Base-by-base conservation (phyloP, 345 rosid species). In the Orychophragmus violaceus region DNA sequence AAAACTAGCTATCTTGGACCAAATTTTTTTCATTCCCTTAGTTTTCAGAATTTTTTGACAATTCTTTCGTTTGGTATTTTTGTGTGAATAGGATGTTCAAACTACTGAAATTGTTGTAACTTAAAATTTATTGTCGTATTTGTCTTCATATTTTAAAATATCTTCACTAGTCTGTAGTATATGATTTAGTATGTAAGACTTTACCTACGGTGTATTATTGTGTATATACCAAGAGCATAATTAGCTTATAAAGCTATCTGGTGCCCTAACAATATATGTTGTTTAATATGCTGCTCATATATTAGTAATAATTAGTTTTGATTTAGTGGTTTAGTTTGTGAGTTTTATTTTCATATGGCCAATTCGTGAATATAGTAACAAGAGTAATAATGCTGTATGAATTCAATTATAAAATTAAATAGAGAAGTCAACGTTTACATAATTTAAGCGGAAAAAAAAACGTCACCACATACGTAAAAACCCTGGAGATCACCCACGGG, bases 401-500 rank as follows among this genome's bases (percentile, higher is more conserved):
- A 52, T 12, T 64, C 19, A 12, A 18, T 4, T 52, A 52, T 37
- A 19, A 6, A 66, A 55, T 9, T 42, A 54, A 19, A 54, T 2
- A 69, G 8, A 69, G 8, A 69, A 59, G 51, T 69, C 66, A 69
- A 39, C 52, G 51, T 50, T 25, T 36, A 59, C 59, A 59, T 50
- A 37, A n/a, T 59, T 18, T 36, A 28, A 33, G 53, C 11, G 21
- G 52, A 3, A 24, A 22, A 33, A 8, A 70, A 71, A 55, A 55
- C 64, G 70, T 62, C 75, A 71, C 32, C 51, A 25, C 75, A 24
- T 71, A 71, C 70, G 69, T 71, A 28, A 5, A 44, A 39, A 17
- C 46, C 48, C 39, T 33, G 11, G 17, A 45, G 30, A 33, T 55
- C 13, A 32, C 24, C 41, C 39, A 12, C 3, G 58, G 29, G 50